phyloP scores from a whole-genome alignment of 306 rosid genomes.

The Cyamopsis tetragonoloba region DNA sequence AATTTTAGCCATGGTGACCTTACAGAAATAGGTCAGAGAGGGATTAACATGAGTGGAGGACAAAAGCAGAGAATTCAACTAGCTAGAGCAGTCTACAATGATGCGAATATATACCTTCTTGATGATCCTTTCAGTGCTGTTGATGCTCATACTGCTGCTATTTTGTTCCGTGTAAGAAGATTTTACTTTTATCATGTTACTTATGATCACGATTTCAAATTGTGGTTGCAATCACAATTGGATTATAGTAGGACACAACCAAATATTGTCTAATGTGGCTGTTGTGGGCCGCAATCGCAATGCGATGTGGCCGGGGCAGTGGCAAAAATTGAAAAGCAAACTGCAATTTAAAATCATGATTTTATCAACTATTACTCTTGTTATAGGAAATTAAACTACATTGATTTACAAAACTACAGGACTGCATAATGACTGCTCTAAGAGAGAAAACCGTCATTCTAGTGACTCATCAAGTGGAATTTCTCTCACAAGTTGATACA shows the following conservation, averaged over 20 bases:
- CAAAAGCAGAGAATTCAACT: slow-evolving; percentile 87
- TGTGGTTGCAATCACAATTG: too few species aligned
- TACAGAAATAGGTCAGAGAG: slow-evolving; percentile 87
- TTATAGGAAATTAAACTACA: slow-evolving; percentile 1
- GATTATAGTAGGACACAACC: too few species aligned
- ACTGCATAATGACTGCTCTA: slow-evolving; percentile 65
- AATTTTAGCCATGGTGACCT: slow-evolving; percentile 72
- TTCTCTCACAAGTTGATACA: slow-evolving; percentile 59
- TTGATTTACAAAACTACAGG: slow-evolving; percentile 40
- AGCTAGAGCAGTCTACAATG: slow-evolving; percentile 75
- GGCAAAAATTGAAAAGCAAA: too few species aligned
- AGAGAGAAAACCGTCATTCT: slow-evolving; percentile 62
- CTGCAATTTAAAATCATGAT: too few species aligned
- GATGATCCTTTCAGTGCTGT: slow-evolving; percentile 91
- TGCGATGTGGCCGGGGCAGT: too few species aligned
- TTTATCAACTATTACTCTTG: too few species aligned
- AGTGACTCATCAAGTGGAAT: slow-evolving; percentile 88
- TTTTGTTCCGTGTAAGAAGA: slow-evolving; percentile 53
- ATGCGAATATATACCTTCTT: slow-evolving; percentile 70
- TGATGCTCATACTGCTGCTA: slow-evolving; percentile 73
- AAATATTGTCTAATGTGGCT: too few species aligned
- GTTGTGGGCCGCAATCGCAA: too few species aligned
- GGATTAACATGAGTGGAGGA: slow-evolving; percentile 89
- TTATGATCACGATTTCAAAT: too few species aligned
- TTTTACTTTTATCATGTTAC: not conserved